Percentiles rank a stretch among this genome's conserved stretches.
These are phyloP conservation scores for Neocucurbitaria cava DNA, from an alignment of 2,329 filamentous ascomycete genomes.

Conservation along the genomic window DNA sequence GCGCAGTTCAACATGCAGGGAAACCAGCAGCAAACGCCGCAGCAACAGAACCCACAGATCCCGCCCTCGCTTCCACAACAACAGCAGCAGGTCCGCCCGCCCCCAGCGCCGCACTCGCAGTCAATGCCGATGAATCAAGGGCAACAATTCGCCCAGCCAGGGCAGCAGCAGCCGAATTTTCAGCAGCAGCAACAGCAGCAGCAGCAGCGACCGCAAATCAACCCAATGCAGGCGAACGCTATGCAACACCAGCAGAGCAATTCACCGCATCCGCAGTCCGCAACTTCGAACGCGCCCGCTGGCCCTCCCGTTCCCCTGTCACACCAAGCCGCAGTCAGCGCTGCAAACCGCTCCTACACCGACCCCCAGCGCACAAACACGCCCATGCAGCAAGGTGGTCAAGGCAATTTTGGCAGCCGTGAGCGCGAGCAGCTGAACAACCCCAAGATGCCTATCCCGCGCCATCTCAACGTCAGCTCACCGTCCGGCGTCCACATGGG, in stretches of 20 bases:
- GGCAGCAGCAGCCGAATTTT: slow-evolving; percentile 38
- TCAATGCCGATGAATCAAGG: slow-evolving; percentile 37
- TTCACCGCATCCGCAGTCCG: slow-evolving; percentile 48
- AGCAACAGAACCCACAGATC: slow-evolving; percentile 19
- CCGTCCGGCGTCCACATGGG: slow-evolving; percentile 78
- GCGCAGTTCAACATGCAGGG: slow-evolving; percentile 38
- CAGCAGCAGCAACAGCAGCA: slow-evolving; percentile 37
- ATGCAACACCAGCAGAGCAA: slow-evolving; percentile 45
- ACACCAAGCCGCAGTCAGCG: slow-evolving; percentile 54
- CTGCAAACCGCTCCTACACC: slow-evolving; percentile 50
- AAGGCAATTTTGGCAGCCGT: slow-evolving; percentile 44
- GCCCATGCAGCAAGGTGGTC: slow-evolving; percentile 40
- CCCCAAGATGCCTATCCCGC: slow-evolving; percentile 81
- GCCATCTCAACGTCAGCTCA: slow-evolving; percentile 74
- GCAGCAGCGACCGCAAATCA: slow-evolving; percentile 45
- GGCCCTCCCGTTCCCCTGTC: slow-evolving; percentile 50
- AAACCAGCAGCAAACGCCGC: slow-evolving; percentile 28
- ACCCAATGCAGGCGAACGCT: slow-evolving; percentile 44
- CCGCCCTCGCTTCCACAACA: slow-evolving; percentile 28
- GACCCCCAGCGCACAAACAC: slow-evolving; percentile 44
- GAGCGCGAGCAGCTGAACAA: slow-evolving; percentile 54
- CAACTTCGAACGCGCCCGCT: slow-evolving; percentile 31
- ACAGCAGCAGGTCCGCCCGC: slow-evolving; percentile 31
- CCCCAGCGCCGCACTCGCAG: slow-evolving; percentile 39
- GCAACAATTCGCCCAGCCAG: slow-evolving; percentile 34